A percentile compares a stretch with the other conserved stretches of the same genome.
Evolutionary conservation across 148 eudicot species (phyloP).

Genomic region (Cornus florida): DNA sequence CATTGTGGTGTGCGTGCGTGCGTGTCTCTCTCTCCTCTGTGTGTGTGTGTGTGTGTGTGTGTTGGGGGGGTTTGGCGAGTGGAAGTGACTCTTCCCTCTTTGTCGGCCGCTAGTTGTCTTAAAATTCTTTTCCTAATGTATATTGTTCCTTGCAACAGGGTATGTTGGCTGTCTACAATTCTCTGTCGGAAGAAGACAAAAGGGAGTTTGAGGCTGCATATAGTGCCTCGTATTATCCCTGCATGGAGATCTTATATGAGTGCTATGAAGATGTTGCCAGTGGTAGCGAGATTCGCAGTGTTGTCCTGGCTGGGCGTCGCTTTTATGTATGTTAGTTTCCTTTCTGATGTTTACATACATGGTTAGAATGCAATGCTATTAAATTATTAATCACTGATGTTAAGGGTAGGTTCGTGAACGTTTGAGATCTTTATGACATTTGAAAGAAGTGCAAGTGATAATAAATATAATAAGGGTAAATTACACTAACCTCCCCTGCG

Average conservation of each 20-base stretch:
- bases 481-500: too few relatives aligned
- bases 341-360: background rate
- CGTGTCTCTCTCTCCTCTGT: too few relatives aligned
- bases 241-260: constrained; percentile 94
- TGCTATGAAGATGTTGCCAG: constrained; percentile 98
- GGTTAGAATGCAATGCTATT: background rate
- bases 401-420: too few relatives aligned
- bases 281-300: constrained; percentile 91
- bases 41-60: too few relatives aligned
- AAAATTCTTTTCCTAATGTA: too few relatives aligned
- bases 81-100: background rate
- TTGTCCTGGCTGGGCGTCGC: constrained; percentile 99
- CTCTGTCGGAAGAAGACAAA: constrained; percentile 78
- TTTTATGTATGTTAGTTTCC: constrained; percentile 59
- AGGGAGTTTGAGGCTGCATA: constrained; percentile 85
- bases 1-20: too few relatives aligned
- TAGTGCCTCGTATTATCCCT: constrained; percentile 92
- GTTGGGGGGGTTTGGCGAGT: too few relatives aligned
- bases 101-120: background rate
- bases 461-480: too few relatives aligned
- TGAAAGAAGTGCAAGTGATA: too few relatives aligned
- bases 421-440: too few relatives aligned
- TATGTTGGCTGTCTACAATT: constrained; percentile 80
- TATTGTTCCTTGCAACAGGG: constrained; percentile 47
- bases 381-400: too few relatives aligned